Percentiles rank a stretch among this genome's conserved stretches.
These are phyloP conservation scores for Heliamphora pulchella DNA, from an alignment of 179 eudicot genomes.

Conservation along the genomic window DNA sequence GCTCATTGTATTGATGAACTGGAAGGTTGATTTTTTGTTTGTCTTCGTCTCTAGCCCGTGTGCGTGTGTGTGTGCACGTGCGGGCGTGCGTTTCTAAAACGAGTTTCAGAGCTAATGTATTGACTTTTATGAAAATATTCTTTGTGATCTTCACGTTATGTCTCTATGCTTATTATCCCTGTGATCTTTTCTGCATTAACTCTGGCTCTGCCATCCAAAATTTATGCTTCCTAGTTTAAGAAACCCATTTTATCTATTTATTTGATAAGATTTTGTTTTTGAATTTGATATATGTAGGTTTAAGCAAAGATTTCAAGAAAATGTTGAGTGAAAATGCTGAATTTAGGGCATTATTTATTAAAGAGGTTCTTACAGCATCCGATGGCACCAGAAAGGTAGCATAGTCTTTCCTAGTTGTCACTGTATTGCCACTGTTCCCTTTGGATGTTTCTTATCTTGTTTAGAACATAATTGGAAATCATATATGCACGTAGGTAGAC, in stretches of 20 bases:
- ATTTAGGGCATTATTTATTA: conserved; percentile 54
- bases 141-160: neutral
- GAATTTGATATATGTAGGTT: conserved; percentile 34
- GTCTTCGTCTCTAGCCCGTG: conserved; percentile 1
- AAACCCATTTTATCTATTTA: neutral
- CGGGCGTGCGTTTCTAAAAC: no score
- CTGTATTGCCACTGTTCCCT: neutral
- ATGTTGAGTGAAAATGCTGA: conserved; percentile 65
- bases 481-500: neutral
- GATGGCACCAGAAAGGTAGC: conserved; percentile 94
- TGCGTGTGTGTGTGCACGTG: neutral
- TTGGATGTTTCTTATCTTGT: neutral
- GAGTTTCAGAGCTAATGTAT: neutral
- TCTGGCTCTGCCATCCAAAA: neutral
- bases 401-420: conserved; percentile 17
- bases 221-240: neutral
- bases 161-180: neutral
- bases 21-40: conserved; percentile 49
- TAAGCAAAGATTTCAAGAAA: conserved; percentile 67
- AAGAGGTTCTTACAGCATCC: conserved; percentile 70
- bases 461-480: neutral
- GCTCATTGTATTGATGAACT: conserved; percentile 73
- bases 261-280: neutral
- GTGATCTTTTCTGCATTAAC: neutral
- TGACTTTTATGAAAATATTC: neutral